Evolutionary conservation across 2,329 filamentous ascomycete genomes (phyloP).

Genomic region (Epichloe sylvatica): DNA sequence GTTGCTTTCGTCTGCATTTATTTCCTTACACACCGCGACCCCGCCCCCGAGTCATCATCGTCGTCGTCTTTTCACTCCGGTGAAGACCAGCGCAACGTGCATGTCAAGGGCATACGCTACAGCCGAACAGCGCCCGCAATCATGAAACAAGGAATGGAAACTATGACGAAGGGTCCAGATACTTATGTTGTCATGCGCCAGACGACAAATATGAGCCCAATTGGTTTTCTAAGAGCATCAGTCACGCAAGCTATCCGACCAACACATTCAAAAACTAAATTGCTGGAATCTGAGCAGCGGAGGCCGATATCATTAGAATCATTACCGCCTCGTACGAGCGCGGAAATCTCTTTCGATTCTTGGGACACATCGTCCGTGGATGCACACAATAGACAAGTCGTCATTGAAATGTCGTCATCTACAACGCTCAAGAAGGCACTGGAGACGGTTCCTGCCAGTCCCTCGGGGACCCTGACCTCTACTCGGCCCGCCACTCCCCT

Average conservation of each 20-base stretch:
- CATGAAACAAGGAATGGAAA: slow-evolving; percentile 19
- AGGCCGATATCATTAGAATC: slow-evolving; percentile 37
- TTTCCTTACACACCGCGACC: slow-evolving; percentile 25
- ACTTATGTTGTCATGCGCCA: slow-evolving; percentile 29
- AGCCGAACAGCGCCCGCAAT: slow-evolving; percentile 27
- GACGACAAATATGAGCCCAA: slow-evolving; percentile 13
- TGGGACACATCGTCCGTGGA: slow-evolving; percentile 63
- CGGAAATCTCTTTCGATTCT: slow-evolving; percentile 55
- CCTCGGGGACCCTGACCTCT: slow-evolving; percentile 48
- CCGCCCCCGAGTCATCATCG: slow-evolving; percentile 6
- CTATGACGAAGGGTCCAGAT: slow-evolving; percentile 22
- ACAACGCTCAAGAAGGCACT: slow-evolving; percentile 38
- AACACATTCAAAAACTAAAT: slow-evolving; percentile 40
- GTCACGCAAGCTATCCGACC: slow-evolving; percentile 37
- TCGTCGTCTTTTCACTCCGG: slow-evolving; percentile 18
- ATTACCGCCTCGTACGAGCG: slow-evolving; percentile 20
- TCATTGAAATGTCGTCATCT: slow-evolving; percentile 35
- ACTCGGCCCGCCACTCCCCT: slow-evolving; percentile 45
- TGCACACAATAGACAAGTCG: slow-evolving; percentile 43
- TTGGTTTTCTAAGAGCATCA: slow-evolving; percentile 21
- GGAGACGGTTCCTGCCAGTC: slow-evolving; percentile 58
- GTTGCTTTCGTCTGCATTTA: slow-evolving; percentile 33
- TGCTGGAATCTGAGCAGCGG: slow-evolving; percentile 32
- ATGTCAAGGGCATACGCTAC: slow-evolving; percentile 41
- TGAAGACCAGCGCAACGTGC: slow-evolving; percentile 7